Evolutionary conservation across 1,284 basidiomycete genomes (phyloP), one percentile per base, ranked within the genome.

Genomic region (Tremellales sp.): DNA sequence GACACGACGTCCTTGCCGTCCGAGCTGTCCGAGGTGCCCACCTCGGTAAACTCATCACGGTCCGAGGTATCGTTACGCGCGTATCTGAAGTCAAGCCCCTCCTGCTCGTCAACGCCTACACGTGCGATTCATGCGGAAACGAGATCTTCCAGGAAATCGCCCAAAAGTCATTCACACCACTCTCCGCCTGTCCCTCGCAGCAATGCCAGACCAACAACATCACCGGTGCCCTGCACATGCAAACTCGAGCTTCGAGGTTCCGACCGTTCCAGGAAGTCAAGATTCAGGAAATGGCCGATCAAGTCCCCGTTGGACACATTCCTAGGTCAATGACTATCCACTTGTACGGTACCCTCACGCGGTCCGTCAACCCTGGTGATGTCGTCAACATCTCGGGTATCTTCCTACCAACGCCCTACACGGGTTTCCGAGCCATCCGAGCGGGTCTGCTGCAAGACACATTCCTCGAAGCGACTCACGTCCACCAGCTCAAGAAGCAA

Each of bases 261-360:
- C 89, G 87, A 63, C 91, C 94, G 0, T 99, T 98, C 80, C 96
- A 99, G 70, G 96, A 99, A 73, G 84, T 97, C 58, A 96, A 96
- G 76, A 90, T 99, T 43, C 96, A 99, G 73, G 96, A 99, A 75
- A 96, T 98, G 94, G 89, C 96, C 22, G 96, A 98, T 68, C 96
- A 99, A 84, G 96, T 99, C 0, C 96, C 96, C 21, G 93, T 98
- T 31, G 96, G 96, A 3, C 96, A 99, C 71, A 98, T 99, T 53
- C 96, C 96, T 26, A 86, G 96, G 31, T 92, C 92, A 2, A 98
- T 97, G 96, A 93, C 92, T 0, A 75, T 97, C 25, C 93, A 99
- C 70, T 79, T 98, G 33, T 85, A 90, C 60, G 96, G 96, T 12
- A 85, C 82, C 49, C 80, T 97, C 40, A 94, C 92, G 3, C 86